Base-by-base conservation (phyloP, 495 filamentous ascomycete genomes). In the Lineolata rhizophorae region DNA sequence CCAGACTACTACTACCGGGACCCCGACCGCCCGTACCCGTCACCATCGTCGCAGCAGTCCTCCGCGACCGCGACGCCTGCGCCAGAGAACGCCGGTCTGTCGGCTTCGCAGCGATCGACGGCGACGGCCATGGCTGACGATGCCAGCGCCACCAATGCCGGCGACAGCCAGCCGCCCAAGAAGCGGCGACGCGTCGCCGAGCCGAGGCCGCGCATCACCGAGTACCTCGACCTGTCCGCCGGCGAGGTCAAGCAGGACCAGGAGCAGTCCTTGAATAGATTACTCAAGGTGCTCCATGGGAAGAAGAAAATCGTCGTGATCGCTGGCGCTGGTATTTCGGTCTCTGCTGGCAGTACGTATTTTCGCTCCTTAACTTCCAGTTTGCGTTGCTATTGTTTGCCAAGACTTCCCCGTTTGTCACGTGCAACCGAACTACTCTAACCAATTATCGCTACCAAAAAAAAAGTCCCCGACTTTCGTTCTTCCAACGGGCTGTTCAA, bases 301-400 rank as follows among this genome's bases (percentile, higher is more conserved):
- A 87, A 82, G 54, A 74, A 76, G 51, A 94, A 92, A 56, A 92
- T 97, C 43, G 80, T 97, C 13, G 81, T 93, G 26, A 79, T 97
- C 52, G 85, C 85, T 19, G 87, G 87, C 30, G 87, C 87, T 20
- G 87, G 87, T 31, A 95, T 97, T 38, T 95, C 87, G 21, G 85
- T 90, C 10, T 80, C 83, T 28, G 90, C 87, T 40, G 87, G 87
- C 34, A 87, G 83, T 92, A 72, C 44, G 80, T 72, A 34, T 44
- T 21, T 15, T 10, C 22, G 29, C 17, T 14, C n/a, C 20, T 21
- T 15, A 9, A 12, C 11, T 27, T 30, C 12, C 15, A 13, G n/a
- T n/a, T n/a, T n/a, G n/a, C n/a, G n/a, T n/a, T n/a, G n/a, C n/a
- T n/a, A n/a, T n/a, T n/a, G n/a, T n/a, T n/a, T n/a, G n/a, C n/a